Evolutionary conservation across 805 yeast genomes (phyloP).

Genomic region (Starmerella kuoi): DNA sequence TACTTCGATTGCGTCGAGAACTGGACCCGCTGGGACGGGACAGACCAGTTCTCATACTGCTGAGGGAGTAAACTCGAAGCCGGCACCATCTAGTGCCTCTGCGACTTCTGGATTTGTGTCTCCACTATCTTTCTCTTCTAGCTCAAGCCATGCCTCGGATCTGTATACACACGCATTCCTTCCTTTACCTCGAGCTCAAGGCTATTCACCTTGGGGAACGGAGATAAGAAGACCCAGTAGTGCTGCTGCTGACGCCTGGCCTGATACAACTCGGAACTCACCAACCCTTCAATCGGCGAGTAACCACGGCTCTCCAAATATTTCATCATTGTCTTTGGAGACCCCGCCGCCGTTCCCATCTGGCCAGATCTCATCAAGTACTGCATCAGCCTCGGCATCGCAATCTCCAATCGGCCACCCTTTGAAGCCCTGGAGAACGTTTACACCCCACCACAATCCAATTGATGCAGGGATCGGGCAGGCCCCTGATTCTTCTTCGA

Average conservation of each 20-base stretch:
- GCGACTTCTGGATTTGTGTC: constrained; percentile 11
- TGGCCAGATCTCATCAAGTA: neutral
- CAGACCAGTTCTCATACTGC: too few relatives aligned
- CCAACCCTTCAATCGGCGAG: constrained; percentile 7
- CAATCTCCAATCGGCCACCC: constrained; percentile 15
- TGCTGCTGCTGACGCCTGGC: constrained; percentile 20
- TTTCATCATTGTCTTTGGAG: constrained; percentile 6
- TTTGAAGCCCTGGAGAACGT: constrained; percentile 17
- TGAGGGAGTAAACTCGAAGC: too few relatives aligned
- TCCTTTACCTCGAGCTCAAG: constrained; percentile 14
- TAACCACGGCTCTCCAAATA: constrained; percentile 5
- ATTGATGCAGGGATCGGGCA: constrained; percentile 14
- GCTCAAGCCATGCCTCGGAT: constrained; percentile 14
- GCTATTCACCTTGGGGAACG: constrained; percentile 19
- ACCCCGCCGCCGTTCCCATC: constrained; percentile 3
- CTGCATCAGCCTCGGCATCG: neutral
- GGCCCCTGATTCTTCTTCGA: constrained; percentile 12
- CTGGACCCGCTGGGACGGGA: too few relatives aligned
- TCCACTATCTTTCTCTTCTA: constrained; percentile 9
- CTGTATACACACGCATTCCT: constrained; percentile 22
- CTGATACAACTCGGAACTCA: constrained; percentile 11
- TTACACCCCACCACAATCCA: constrained; percentile 13
- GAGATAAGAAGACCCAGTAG: constrained; percentile 17
- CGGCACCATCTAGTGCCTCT: too few relatives aligned
- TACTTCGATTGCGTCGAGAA: too few relatives aligned